These are phyloP conservation scores for Blastobotrys chiropterorum DNA, from an alignment of 805 yeast genomes.

Conservation along the genomic window DNA sequence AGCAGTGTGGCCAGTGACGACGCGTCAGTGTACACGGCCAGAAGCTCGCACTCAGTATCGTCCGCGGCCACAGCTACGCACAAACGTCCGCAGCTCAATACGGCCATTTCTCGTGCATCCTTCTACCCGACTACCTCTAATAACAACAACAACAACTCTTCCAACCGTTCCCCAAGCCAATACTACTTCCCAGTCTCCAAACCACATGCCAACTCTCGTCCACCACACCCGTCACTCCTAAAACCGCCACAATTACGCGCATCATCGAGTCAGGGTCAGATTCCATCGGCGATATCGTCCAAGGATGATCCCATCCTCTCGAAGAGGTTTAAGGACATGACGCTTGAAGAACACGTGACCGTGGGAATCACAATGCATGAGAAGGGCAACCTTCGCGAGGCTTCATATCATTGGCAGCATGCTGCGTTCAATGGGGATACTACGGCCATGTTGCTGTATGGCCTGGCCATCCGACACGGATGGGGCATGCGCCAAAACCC, in stretches of 20 bases:
- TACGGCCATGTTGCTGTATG: conserved; percentile 65
- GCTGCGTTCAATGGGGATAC: conserved; percentile 58
- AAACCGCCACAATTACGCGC: neutral
- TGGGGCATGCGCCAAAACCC: conserved; percentile 60
- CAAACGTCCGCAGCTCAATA: neutral
- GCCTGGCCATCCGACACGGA: conserved; percentile 60
- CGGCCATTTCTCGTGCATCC: neutral
- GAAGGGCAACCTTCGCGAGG: conserved; percentile 57
- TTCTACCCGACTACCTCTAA: neutral
- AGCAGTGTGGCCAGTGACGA: neutral
- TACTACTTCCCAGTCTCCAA: conserved; percentile 9
- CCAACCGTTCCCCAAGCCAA: neutral
- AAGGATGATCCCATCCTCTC: conserved; percentile 1
- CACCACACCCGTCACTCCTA: conserved; percentile 3
- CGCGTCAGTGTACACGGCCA: neutral
- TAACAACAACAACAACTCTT: neutral
- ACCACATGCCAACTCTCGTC: neutral
- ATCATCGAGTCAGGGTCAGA: neutral
- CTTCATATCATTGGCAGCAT: conserved; percentile 58
- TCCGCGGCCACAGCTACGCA: neutral
- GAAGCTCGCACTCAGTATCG: neutral
- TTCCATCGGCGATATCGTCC: neutral
- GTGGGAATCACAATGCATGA: conserved; percentile 38
- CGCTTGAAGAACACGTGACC: conserved; percentile 26
- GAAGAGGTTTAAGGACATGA: conserved; percentile 18